Conservation (phyloP, 2,329 filamentous ascomycete genomes). For the Xylariaceae sp. region DNA sequence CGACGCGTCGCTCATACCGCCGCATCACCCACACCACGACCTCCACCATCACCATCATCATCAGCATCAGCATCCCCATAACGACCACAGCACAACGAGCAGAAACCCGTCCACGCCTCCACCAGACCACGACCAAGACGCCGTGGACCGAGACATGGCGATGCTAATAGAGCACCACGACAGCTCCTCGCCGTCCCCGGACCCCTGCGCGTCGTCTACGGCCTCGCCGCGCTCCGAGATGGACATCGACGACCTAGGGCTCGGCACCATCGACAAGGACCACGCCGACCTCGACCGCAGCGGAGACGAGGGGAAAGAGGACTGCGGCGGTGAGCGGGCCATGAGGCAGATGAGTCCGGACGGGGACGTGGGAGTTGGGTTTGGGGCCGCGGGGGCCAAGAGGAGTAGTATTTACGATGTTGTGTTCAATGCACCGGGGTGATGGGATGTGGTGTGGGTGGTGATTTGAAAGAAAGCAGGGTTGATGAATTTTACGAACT, state of each 20-base stretch:
- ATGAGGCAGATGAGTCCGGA: background rate
- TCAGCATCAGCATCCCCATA: conserved; percentile 13
- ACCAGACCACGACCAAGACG: conserved; percentile 27
- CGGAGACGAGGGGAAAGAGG: background rate
- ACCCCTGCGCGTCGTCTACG: background rate
- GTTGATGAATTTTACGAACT: background rate
- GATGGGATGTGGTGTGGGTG: background rate
- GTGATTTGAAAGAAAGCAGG: background rate
- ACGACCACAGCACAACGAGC: conserved; percentile 12
- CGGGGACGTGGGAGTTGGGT: background rate
- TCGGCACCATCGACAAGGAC: background rate
- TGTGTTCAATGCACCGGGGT: conserved; percentile 27
- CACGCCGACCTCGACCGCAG: background rate
- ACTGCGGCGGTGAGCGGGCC: background rate
- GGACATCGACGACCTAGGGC: conserved; percentile 30
- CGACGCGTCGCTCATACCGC: conserved; percentile 7
- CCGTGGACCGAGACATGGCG: conserved; percentile 39
- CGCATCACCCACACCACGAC: conserved; percentile 18
- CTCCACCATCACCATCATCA: conserved; percentile 32
- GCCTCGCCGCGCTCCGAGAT: conserved; percentile 25
- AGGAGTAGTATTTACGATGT: conserved; percentile 39
- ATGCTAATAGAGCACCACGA: conserved; percentile 40
- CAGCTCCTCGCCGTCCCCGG: conserved; percentile 10
- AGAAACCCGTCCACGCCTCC: conserved; percentile 8
- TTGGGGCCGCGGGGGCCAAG: conserved; percentile 12